These are phyloP conservation scores for Cystoderma amianthinum DNA, from an alignment of 768 basidiomycete genomes.

Conservation along the genomic window DNA sequence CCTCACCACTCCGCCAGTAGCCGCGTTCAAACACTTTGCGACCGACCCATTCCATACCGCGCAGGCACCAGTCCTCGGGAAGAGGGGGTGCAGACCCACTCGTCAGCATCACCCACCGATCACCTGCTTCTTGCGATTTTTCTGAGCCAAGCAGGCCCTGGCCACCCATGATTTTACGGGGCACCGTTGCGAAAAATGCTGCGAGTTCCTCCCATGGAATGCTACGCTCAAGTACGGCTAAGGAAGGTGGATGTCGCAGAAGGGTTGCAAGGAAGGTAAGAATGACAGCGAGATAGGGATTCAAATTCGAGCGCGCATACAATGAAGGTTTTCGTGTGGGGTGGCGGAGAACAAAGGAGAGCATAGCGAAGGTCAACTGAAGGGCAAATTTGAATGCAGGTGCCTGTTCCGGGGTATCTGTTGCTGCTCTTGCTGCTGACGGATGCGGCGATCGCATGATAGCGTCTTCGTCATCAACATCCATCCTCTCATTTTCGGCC, in stretches of 20 bases:
- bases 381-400: conserved; percentile 67
- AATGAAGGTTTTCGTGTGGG: conserved; percentile 55
- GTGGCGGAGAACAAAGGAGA: conserved; percentile 62
- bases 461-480: conserved; percentile 35
- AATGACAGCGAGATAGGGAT: conserved; percentile 82
- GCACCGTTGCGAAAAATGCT: conserved; percentile 51
- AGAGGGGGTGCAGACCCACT: conserved; percentile 65
- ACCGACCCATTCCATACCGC: conserved; percentile 96
- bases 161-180: conserved; percentile 40
- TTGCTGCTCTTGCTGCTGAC: conserved; percentile 24
- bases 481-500: conserved; percentile 50
- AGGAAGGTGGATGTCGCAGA: conserved; percentile 54
- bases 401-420: conserved; percentile 44
- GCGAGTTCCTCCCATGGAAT: conserved; percentile 84
- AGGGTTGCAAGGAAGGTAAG: conserved; percentile 86
- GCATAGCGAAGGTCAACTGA: conserved; percentile 72
- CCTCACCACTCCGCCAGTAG: conserved; percentile 83
- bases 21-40: conserved; percentile 87
- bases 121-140: conserved; percentile 14
- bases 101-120: conserved; percentile 64
- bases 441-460: conserved; percentile 16
- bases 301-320: conserved; percentile 51
- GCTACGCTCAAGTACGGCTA: conserved; percentile 60
- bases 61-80: conserved; percentile 91
- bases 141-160: conserved; percentile 30